Base-by-base conservation (phyloP, 352 stramenopile genomes). In the Pythium phragmiticola region DNA sequence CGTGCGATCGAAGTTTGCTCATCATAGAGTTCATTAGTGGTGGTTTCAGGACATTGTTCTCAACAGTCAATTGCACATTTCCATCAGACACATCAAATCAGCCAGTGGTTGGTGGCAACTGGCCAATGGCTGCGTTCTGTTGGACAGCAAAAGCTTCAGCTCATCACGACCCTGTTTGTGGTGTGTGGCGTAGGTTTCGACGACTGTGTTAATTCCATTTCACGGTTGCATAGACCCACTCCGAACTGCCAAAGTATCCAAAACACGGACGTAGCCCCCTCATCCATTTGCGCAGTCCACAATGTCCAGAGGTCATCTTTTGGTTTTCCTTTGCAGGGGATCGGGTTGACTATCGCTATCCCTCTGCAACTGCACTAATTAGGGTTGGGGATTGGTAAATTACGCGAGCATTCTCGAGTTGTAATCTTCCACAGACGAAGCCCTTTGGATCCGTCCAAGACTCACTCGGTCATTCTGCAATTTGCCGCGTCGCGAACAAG, bases 341-440 rank as follows among this genome's bases (percentile, higher is more conserved):
- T 65, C 23, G 47, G 57, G 57, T 65, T 65, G 57, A 19, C 42
- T 46, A 19, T 3, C 26, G 11, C 13, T 41, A 41, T 60, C 53
- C 51, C 55, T 62, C 55, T 30, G 28, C 56, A 53, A 12, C 43
- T 63, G 45, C 56, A 62, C 19, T 8, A 42, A 36, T 62, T 62
- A 63, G 53, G 53, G 45, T 63, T 63, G 8, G 30, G 50, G 8
- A 17, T 36, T 47, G 26, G 54, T 60, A 60, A 60, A 41, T 60
- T 52, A 60, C 30, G 14, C 28, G 14, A 55, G 28, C 26, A 21
- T 13, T 16, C 23, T 16, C 23, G 42, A 11, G 26, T 12, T 11
- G 14, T 41, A 54, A 54, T 54, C 26, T 42, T 54, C 28, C 13
- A 41, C 21, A 30, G 28, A n/a, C n/a, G n/a, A n/a, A n/a, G n/a